These are phyloP conservation scores for Digitaria exilis DNA, from an alignment of 202 grass and related monocot species.

Conservation along the genomic window DNA sequence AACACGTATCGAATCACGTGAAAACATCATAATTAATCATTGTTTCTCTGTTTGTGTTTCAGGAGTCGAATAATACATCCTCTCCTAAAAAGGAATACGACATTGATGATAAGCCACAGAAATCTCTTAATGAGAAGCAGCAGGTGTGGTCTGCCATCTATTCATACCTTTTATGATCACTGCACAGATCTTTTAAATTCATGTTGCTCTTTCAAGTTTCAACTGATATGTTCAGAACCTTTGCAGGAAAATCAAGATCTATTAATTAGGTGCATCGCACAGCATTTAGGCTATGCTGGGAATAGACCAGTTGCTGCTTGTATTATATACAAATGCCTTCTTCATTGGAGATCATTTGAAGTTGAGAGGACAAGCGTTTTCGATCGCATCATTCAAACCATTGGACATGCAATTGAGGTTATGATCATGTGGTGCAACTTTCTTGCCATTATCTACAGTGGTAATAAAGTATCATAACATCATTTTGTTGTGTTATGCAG, in stretches of 20 bases:
- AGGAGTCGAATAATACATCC: slow-evolving; percentile 67
- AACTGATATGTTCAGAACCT: slow-evolving; percentile 32
- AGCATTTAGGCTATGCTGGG: slow-evolving; percentile 88
- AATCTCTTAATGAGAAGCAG: slow-evolving; percentile 96
- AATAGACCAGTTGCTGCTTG: slow-evolving; percentile 87
- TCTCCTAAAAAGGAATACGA: slow-evolving; percentile 82
- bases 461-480: slow-evolving; percentile 41
- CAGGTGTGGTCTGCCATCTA: slow-evolving; percentile 54
- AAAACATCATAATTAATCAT: slow-evolving; percentile 9
- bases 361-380: slow-evolving; percentile 99
- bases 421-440: slow-evolving; percentile 28
- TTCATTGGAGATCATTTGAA: slow-evolving; percentile 99
- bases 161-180: slow-evolving; percentile 5
- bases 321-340: slow-evolving; percentile 99
- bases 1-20: slow-evolving; percentile 7
- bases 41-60: slow-evolving; percentile 42
- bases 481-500: slow-evolving; percentile 54
- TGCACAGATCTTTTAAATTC: slow-evolving; percentile 26
- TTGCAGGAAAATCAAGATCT: slow-evolving; percentile 96
- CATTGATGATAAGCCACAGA: slow-evolving; percentile 93
- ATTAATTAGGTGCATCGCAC: slow-evolving; percentile 91
- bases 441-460: slow-evolving; percentile 26
- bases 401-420: slow-evolving; percentile 99
- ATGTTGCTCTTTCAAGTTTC: slow-evolving; percentile 37
- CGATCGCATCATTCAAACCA: slow-evolving; percentile 99